These are phyloP conservation scores for Bifiguratus adelaidae DNA, from an alignment of 192 early-diverging fungal genomes.

Conservation along the genomic window DNA sequence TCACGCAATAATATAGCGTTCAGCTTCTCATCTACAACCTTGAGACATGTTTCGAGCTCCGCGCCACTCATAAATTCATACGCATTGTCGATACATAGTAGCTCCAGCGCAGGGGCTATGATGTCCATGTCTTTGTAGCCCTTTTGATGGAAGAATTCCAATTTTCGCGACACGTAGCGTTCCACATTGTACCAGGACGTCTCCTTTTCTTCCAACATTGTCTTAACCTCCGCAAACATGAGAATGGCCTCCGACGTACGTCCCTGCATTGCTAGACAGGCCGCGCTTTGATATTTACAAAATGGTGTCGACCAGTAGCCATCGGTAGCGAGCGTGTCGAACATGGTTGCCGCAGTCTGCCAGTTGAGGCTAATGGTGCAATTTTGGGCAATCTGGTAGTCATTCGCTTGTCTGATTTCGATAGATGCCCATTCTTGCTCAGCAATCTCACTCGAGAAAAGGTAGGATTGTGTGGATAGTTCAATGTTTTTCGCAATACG, in stretches of 20 bases:
- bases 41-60: conserved; percentile 8
- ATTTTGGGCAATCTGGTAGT: conserved; percentile 35
- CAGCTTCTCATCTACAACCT: conserved; percentile 14
- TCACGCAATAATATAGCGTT: conserved; percentile 12
- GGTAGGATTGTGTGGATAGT: conserved; percentile 28
- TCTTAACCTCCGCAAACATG: conserved; percentile 40
- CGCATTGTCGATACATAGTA: conserved; percentile 30
- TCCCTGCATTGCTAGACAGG: conserved; percentile 35
- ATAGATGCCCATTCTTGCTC: conserved; percentile 22
- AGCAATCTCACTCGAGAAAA: conserved; percentile 24
- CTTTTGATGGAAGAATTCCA: conserved; percentile 22
- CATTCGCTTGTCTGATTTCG: conserved; percentile 23
- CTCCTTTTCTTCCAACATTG: no score
- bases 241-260: conserved; percentile 58
- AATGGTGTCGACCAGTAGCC: conserved; percentile 35
- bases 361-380: conserved; percentile 28
- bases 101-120: conserved; percentile 26
- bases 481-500: conserved; percentile 25
- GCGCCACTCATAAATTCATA: conserved; percentile 26
- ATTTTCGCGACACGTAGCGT: conserved; percentile 30
- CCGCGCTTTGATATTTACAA: conserved; percentile 30
- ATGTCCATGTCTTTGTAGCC: conserved; percentile 32
- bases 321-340: conserved; percentile 23
- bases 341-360: conserved; percentile 18
- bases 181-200: no score